Percentiles rank a stretch among this genome's conserved stretches.
These are phyloP conservation scores for Russula abietina DNA, from an alignment of 768 basidiomycete genomes.

Conservation along the genomic window DNA sequence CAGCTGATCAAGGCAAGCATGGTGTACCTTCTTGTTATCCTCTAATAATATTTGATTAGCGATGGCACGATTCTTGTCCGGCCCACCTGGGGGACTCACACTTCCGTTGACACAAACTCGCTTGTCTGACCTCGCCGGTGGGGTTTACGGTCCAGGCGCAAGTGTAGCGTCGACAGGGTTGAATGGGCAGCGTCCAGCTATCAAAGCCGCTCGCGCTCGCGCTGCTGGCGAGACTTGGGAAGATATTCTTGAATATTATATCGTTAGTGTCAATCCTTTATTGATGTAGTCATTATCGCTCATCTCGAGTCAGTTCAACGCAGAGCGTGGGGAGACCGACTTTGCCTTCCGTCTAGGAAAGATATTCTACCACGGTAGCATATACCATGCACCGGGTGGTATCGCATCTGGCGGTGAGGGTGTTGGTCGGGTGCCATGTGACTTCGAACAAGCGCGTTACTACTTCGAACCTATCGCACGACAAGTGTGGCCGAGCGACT, in stretches of 20 bases:
- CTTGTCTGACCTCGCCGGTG: constrained; percentile 85
- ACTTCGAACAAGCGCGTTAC: constrained; percentile 65
- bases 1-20: constrained; percentile 71
- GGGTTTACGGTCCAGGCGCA: constrained; percentile 91
- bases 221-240: constrained; percentile 93
- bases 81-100: constrained; percentile 87
- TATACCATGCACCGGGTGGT: constrained; percentile 75
- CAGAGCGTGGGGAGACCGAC: constrained; percentile 83
- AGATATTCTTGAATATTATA: constrained; percentile 87
- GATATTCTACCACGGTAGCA: constrained; percentile 93
- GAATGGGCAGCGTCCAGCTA: constrained; percentile 64
- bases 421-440: constrained; percentile 81
- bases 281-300: background rate
- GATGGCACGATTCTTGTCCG: constrained; percentile 72
- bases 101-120: constrained; percentile 76
- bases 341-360: constrained; percentile 92
- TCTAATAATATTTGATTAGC: constrained; percentile 39
- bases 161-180: constrained; percentile 86
- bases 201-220: constrained; percentile 76
- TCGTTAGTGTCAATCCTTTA: constrained; percentile 41
- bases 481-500: constrained; percentile 83
- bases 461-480: constrained; percentile 86
- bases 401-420: constrained; percentile 84
- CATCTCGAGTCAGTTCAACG: constrained; percentile 65
- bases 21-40: background rate